Evolutionary conservation across 805 yeast genomes (phyloP), one percentile per base, ranked within the genome.

Genomic region (Vanderwaltozyma tropicalis): DNA sequence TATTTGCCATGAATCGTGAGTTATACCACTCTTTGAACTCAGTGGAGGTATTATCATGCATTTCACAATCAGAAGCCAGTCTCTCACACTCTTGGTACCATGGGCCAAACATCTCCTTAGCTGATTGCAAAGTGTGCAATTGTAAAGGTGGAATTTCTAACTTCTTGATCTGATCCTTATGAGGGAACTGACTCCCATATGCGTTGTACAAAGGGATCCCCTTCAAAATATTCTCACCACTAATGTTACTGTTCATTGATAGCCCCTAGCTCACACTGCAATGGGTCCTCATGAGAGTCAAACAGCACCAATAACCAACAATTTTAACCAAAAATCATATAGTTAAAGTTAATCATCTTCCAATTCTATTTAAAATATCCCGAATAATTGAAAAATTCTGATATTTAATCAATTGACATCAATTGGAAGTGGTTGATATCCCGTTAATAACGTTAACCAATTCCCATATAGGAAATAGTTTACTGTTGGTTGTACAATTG

Each of bases 51-150:
- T 30, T 33, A 16, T 42, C 47, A 32, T 50, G 52, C 8, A 15
- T 22, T 4, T 48, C 38, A 24, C 49, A 42, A 6, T 43, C 40
- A 14, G 40, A 31, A n/a, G 40, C 34, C 13, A 47, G 26, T 6
- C 43, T 34, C 10, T 49, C 48, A 25, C 53, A 45, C 35, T 55
- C 53, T 3, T 43, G 29, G 15, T 47, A 36, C 62, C 62, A 57
- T 9, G 58, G 53, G 7, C 38, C 41, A 26, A 57, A 46, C 44
- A 51, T 49, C 14, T 53, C 52, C 8, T 38, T 32, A 9, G 45
- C 34, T 1, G 48, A 13, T 15, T 26, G 35, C 9, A 31, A 5
- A 13, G 3, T 4, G 13, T 6, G 4, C 18, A 28, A 14, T 35
- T 29, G 32, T 13, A 19, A 14, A 10, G 31, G 15, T n/a, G 33